phyloP scores from a whole-genome alignment of 1,284 basidiomycete species.

The Pseudozyma pruni region DNA sequence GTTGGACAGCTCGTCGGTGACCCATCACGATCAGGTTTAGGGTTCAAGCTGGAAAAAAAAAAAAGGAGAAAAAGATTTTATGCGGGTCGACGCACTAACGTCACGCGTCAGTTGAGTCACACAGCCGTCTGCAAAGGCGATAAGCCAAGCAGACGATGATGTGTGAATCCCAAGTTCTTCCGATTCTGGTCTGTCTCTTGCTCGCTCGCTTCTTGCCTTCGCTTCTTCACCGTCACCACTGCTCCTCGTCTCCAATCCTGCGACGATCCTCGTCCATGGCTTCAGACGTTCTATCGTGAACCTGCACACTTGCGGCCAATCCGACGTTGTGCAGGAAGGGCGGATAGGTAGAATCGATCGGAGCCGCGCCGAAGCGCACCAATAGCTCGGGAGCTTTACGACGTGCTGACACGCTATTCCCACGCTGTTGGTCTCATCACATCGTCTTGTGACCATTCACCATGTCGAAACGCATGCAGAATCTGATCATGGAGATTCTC shows the following conservation, averaged over 20 bases:
- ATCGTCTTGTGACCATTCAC: conserved; percentile 3
- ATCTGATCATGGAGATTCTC: conserved; percentile 94
- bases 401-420: conserved; percentile 5
- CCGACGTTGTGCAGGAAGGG: conserved; percentile 27
- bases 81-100: too few relatives aligned
- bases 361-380: neutral
- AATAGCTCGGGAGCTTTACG: neutral
- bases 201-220: neutral
- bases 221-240: neutral
- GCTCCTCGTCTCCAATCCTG: neutral
- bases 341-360: too few relatives aligned
- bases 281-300: conserved; percentile 17
- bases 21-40: neutral
- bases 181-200: neutral
- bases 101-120: too few relatives aligned
- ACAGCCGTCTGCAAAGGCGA: too few relatives aligned
- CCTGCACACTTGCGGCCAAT: conserved; percentile 28
- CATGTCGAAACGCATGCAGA: conserved; percentile 73
- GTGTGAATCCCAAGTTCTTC: conserved; percentile 8
- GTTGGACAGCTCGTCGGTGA: conserved; percentile 7
- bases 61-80: neutral
- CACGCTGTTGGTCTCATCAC: neutral
- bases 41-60: conserved; percentile 1
- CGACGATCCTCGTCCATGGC: conserved; percentile 13
- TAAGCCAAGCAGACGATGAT: neutral